Percentiles rank a stretch among this genome's conserved stretches.
Evolutionary conservation across 2,329 filamentous ascomycete genomes (phyloP).

Genomic region (Alternaria viburni): DNA sequence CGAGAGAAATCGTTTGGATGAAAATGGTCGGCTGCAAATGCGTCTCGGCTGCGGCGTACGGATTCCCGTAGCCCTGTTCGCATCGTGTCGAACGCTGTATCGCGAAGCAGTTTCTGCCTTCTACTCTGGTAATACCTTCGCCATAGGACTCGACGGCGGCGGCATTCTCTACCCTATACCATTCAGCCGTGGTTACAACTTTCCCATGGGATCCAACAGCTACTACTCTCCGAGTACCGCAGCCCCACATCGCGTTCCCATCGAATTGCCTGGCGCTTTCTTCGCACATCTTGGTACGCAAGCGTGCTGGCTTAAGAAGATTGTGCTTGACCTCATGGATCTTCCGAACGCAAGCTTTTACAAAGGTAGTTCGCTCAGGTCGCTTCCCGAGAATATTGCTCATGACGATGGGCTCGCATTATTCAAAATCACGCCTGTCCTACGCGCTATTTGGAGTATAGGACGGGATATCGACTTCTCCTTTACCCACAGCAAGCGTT

Average conservation of each 20-base stretch:
- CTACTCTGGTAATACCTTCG: not conserved
- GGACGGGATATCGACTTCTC: not conserved
- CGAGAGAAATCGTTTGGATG: not conserved
- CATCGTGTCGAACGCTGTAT: not conserved
- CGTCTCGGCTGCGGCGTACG: not conserved
- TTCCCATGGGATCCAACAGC: too few species aligned
- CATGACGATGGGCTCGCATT: not conserved
- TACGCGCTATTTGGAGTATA: not conserved
- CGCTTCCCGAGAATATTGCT: not conserved
- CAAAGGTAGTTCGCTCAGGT: not conserved
- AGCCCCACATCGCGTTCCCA: not conserved
- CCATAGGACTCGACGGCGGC: not conserved
- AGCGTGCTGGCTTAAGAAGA: not conserved
- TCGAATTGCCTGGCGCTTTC: not conserved
- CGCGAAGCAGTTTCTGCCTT: not conserved
- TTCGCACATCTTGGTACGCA: not conserved
- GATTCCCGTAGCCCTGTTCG: not conserved
- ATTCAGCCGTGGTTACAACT: not conserved
- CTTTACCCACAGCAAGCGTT: not conserved
- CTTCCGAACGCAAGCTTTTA: not conserved
- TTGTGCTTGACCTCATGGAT: not conserved
- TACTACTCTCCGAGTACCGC: not conserved
- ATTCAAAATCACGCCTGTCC: not conserved
- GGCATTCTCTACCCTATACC: not conserved
- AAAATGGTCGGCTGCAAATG: not conserved